Conservation (phyloP, 176 grass and related monocot species). For the Lolium rigidum region DNA sequence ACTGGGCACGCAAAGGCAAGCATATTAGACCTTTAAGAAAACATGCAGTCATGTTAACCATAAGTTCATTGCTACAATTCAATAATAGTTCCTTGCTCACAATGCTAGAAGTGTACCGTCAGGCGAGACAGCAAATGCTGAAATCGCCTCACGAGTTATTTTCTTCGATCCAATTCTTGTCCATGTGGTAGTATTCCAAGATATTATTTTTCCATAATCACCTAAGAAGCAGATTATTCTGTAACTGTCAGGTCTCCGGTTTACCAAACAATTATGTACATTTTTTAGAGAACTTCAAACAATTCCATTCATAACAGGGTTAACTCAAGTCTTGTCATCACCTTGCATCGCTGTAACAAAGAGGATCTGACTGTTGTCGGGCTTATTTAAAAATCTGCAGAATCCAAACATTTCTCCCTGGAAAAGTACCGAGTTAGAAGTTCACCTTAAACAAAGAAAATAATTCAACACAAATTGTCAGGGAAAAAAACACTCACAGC, state of each 20-base stretch:
- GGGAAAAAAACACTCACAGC: slow-evolving; percentile 51
- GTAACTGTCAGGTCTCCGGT: slow-evolving; percentile 14
- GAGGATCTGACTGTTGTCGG: slow-evolving; percentile 54
- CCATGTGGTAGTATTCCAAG: slow-evolving; percentile 89
- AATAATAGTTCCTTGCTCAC: slow-evolving; percentile 58
- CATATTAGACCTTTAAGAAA: slow-evolving; percentile 19
- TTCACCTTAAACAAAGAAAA: slow-evolving; percentile 26
- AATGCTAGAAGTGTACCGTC: slow-evolving; percentile 72
- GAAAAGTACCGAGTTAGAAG: slow-evolving; percentile 44
- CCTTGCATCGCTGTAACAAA: slow-evolving; percentile 85
- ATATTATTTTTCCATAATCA: slow-evolving; percentile 86
- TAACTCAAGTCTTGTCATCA: slow-evolving; percentile 52
- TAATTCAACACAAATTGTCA: not conserved
- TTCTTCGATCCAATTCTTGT: slow-evolving; percentile 78
- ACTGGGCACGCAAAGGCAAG: slow-evolving; percentile 49
- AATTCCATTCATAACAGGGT: slow-evolving; percentile 23
- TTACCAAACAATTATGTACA: slow-evolving; percentile 1
- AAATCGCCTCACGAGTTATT: slow-evolving; percentile 82
- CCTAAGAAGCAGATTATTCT: slow-evolving; percentile 52
- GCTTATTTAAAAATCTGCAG: slow-evolving; percentile 72
- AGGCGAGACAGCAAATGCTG: slow-evolving; percentile 77
- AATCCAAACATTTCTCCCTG: slow-evolving; percentile 96
- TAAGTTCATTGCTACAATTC: slow-evolving; percentile 23
- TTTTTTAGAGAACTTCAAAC: not conserved
- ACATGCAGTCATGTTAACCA: not conserved